A percentile compares a stretch with the other conserved stretches of the same genome.
phyloP scores from a whole-genome alignment of 805 yeast genomes.

The Lipomyces orientalis region DNA sequence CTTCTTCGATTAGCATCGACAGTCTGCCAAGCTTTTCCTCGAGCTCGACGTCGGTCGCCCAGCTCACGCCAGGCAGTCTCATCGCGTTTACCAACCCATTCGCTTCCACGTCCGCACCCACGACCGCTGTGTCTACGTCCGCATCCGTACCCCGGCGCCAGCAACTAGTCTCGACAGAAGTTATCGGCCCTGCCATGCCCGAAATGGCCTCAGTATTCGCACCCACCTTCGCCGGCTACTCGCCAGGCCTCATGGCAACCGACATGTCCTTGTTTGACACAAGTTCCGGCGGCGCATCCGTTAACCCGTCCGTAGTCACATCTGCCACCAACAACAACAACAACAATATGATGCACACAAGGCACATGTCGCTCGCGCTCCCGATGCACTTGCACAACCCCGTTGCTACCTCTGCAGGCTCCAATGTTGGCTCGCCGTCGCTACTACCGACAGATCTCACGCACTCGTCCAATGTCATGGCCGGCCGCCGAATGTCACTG shows the following conservation, averaged over 20 bases:
- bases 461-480: constrained; percentile 21
- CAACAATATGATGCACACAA: neutral
- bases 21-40: neutral
- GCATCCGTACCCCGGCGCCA: neutral
- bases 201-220: neutral
- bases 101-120: constrained; percentile 5
- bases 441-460: constrained; percentile 19
- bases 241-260: neutral
- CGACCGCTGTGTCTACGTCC: neutral
- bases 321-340: neutral
- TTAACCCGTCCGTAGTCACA: neutral
- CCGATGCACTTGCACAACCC: neutral
- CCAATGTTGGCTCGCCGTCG: neutral
- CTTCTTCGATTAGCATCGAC: neutral
- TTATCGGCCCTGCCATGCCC: neutral
- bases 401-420: neutral
- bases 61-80: constrained; percentile 5
- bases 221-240: neutral
- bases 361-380: neutral
- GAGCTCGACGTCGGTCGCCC: neutral
- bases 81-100: constrained; percentile 1
- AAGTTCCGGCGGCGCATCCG: neutral
- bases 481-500: constrained; percentile 21
- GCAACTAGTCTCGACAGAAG: neutral
- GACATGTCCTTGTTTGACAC: constrained; percentile 6